These are phyloP conservation scores for Polysphondylium violaceum DNA, from an alignment of 78 protist species.

Conservation along the genomic window DNA sequence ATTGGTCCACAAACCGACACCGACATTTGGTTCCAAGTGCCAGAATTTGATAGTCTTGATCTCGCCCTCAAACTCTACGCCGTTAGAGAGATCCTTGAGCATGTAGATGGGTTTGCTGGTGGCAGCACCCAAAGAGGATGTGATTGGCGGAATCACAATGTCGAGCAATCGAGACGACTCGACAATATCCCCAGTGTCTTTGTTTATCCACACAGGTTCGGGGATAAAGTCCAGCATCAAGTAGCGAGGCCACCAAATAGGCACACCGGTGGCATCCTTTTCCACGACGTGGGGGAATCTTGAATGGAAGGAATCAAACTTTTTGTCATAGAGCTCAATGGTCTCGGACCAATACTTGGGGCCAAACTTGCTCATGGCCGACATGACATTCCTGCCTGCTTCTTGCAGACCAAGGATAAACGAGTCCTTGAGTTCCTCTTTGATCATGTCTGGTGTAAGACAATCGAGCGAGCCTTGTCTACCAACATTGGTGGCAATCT, in stretches of 20 bases:
- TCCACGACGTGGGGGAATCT: slow-evolving; percentile 45
- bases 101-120: not conserved
- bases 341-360: slow-evolving; percentile 58
- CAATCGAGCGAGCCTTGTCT: slow-evolving; percentile 72
- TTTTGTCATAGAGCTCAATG: slow-evolving; percentile 13
- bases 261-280: slow-evolving; percentile 57
- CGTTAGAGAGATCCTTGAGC: not conserved
- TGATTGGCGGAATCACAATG: not conserved
- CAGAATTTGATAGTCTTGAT: slow-evolving; percentile 41
- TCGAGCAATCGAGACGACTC: slow-evolving; percentile 13
- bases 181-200: not conserved
- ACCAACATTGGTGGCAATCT: slow-evolving; percentile 83
- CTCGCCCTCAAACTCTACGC: slow-evolving; percentile 45
- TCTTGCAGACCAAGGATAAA: slow-evolving; percentile 33
- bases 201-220: slow-evolving; percentile 56
- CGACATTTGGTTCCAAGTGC: slow-evolving; percentile 83
- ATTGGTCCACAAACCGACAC: slow-evolving; percentile 79
- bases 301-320: slow-evolving; percentile 26
- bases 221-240: slow-evolving; percentile 78
- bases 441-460: slow-evolving; percentile 11
- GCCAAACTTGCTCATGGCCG: slow-evolving; percentile 26
- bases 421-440: not conserved
- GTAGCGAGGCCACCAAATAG: slow-evolving; percentile 80
- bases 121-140: not conserved
- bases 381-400: slow-evolving; percentile 59